These are phyloP conservation scores for Haplographium delicatum DNA, from an alignment of 495 filamentous ascomycete genomes.

Conservation along the genomic window DNA sequence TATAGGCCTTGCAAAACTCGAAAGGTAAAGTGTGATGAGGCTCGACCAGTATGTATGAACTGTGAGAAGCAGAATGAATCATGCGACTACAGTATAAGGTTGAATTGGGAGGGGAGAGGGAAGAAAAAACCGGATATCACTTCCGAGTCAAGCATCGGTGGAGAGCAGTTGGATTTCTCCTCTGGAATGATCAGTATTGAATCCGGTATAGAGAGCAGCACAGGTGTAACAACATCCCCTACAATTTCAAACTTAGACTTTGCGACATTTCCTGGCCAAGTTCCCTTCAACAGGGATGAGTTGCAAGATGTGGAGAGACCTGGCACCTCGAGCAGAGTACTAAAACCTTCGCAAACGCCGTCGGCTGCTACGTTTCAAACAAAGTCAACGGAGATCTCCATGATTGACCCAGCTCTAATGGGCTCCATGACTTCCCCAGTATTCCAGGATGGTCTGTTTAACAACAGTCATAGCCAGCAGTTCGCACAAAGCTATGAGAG, in stretches of 20 bases:
- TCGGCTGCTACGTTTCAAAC: background rate
- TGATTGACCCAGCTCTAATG: constrained; percentile 18
- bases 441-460: background rate
- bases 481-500: constrained; percentile 22
- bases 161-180: constrained; percentile 12
- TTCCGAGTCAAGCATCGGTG: no score
- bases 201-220: background rate
- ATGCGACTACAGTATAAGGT: constrained; percentile 80
- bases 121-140: constrained; percentile 30
- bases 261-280: background rate
- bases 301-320: background rate
- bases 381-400: background rate
- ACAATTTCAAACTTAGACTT: background rate
- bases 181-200: constrained; percentile 10
- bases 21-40: constrained; percentile 86
- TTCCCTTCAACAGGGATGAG: background rate
- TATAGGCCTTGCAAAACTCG: constrained; percentile 75
- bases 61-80: constrained; percentile 69
- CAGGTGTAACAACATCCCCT: background rate
- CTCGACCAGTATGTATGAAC: constrained; percentile 71
- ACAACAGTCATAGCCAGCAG: background rate
- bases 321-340: background rate
- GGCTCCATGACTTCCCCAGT: no score
- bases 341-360: background rate
- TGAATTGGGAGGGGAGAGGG: constrained; percentile 77